Percentiles rank a stretch among this genome's conserved stretches.
phyloP scores from a whole-genome alignment of 345 rosid genomes.

The Citrus trifoliata region DNA sequence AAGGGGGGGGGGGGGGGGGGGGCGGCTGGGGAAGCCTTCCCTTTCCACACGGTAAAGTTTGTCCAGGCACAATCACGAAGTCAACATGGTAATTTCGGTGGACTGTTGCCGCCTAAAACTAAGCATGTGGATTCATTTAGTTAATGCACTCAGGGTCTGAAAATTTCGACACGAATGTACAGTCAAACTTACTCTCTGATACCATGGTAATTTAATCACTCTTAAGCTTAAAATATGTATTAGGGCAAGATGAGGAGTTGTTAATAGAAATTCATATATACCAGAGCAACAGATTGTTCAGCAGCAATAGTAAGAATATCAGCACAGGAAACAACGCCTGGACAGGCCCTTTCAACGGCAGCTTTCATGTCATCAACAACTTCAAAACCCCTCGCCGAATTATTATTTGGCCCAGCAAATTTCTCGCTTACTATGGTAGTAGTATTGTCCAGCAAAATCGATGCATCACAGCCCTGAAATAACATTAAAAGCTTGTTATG shows the following conservation, averaged over 20 bases:
- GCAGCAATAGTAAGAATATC: constrained; percentile 36
- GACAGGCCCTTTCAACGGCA: constrained; percentile 39
- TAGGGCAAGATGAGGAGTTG: neutral
- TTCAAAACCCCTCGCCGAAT: constrained; percentile 49
- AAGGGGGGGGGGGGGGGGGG: fast-evolving
- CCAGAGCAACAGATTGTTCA: constrained; percentile 23
- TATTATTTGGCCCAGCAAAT: constrained; percentile 41
- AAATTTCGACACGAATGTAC: too few species aligned
- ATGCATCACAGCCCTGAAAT: constrained; percentile 57
- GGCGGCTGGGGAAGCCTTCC: too few species aligned
- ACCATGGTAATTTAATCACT: too few species aligned
- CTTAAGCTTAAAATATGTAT: too few species aligned
- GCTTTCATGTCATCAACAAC: constrained; percentile 53
- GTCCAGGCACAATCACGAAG: too few species aligned
- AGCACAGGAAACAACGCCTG: constrained; percentile 48
- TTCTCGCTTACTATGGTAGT: constrained; percentile 40
- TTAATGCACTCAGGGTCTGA: too few species aligned
- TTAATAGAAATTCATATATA: neutral
- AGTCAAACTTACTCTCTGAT: too few species aligned
- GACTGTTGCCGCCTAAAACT: too few species aligned
- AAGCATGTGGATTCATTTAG: too few species aligned
- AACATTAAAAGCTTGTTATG: neutral
- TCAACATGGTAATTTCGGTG: too few species aligned
- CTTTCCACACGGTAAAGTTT: too few species aligned
- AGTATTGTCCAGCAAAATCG: constrained; percentile 44